Percentiles rank a stretch among this genome's conserved stretches.
Evolutionary conservation across 139 green algal genomes (phyloP).

Genomic region (Astrephomene gubernaculifera): DNA sequence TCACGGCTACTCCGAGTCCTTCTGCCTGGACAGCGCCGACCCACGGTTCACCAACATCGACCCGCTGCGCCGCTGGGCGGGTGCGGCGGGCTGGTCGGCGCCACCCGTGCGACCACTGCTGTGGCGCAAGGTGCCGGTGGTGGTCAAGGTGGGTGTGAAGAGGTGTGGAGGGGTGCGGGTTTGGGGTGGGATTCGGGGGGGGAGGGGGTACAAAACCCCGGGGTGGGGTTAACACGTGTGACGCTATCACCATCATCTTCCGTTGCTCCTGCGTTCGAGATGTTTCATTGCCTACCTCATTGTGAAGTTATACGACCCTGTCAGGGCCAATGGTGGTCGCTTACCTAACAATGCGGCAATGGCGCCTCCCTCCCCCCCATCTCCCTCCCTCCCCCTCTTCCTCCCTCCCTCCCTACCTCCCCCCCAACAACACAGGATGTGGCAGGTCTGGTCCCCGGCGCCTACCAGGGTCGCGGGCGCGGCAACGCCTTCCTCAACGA

Average conservation of each 20-base stretch:
- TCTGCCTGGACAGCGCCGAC: constrained; percentile 15
- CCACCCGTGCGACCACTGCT: constrained; percentile 33
- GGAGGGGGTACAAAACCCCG: background rate
- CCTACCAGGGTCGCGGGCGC: constrained; percentile 58
- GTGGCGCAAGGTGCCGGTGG: constrained; percentile 56
- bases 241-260: no score
- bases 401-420: background rate
- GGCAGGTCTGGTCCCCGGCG: constrained; percentile 69
- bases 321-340: no score
- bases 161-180: no score
- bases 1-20: constrained; percentile 39
- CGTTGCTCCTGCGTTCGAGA: no score
- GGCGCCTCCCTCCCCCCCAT: background rate
- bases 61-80: constrained; percentile 46
- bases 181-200: background rate
- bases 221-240: no score
- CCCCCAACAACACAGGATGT: constrained; percentile 51
- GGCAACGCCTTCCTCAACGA: constrained; percentile 76
- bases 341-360: no score
- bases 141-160: constrained; percentile 53
- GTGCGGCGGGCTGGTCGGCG: constrained; percentile 17
- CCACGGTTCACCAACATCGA: constrained; percentile 42
- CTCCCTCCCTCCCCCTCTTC: background rate
- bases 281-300: no score
- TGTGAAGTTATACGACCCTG: no score